phyloP scores from a whole-genome alignment of 2,329 filamentous ascomycete genomes.

The Fusarium pininemorale region DNA sequence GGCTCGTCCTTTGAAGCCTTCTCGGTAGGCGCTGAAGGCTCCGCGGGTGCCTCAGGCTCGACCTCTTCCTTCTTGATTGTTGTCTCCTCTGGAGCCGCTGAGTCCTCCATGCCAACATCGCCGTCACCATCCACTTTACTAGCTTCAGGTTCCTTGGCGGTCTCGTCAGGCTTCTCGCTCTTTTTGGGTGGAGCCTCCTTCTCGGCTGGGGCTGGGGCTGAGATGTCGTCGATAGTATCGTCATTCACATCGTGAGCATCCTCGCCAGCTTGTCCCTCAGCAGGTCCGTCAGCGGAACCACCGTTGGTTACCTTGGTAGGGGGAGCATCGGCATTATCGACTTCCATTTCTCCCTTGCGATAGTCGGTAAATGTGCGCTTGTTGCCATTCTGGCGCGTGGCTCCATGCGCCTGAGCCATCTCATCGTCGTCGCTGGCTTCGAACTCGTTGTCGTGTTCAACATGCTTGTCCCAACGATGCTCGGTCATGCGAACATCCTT shows the following conservation, averaged over 20 bases:
- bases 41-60: constrained; percentile 30
- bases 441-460: constrained; percentile 80
- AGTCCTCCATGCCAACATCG: constrained; percentile 61
- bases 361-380: constrained; percentile 64
- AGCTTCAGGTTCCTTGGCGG: constrained; percentile 27
- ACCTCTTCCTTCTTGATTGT: constrained; percentile 40
- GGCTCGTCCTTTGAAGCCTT: constrained; percentile 31
- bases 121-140: constrained; percentile 57
- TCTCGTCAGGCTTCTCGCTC: constrained; percentile 13
- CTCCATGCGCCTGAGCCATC: constrained; percentile 75
- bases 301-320: constrained; percentile 49
- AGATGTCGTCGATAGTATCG: constrained; percentile 57
- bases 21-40: constrained; percentile 21
- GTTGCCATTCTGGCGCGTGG: constrained; percentile 62
- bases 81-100: constrained; percentile 39
- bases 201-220: constrained; percentile 41
- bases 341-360: constrained; percentile 53
- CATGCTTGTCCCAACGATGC: constrained; percentile 81
- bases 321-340: constrained; percentile 51
- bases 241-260: constrained; percentile 51
- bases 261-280: constrained; percentile 42
- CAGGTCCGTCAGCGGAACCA: constrained; percentile 41
- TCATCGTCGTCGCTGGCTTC: constrained; percentile 93
- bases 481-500: constrained; percentile 85
- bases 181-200: constrained; percentile 41